phyloP scores from a whole-genome alignment of 805 yeast genomes.

The Wickerhamiella shivajii region DNA sequence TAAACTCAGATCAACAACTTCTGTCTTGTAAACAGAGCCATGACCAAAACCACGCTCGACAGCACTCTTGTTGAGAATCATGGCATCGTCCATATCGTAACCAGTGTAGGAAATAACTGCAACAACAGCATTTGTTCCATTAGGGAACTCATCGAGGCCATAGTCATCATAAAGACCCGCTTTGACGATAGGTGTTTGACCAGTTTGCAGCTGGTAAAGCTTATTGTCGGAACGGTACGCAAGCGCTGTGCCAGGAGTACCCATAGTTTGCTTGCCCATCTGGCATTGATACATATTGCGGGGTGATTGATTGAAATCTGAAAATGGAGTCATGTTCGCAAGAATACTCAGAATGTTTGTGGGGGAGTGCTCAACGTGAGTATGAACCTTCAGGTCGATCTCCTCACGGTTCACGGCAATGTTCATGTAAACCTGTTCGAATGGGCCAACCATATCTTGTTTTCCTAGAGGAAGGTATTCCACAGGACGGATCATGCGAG shows the following conservation, averaged over 20 bases:
- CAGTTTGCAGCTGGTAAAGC: slow-evolving; percentile 79
- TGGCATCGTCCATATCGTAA: slow-evolving; percentile 99
- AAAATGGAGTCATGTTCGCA: slow-evolving; percentile 94
- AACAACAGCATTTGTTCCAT: slow-evolving; percentile 95
- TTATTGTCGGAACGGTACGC: slow-evolving; percentile 89
- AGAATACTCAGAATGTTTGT: slow-evolving; percentile 86
- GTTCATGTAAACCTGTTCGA: slow-evolving; percentile 95
- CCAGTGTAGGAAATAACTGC: slow-evolving; percentile 98
- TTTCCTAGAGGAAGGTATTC: slow-evolving; percentile 75
- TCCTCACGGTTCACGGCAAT: slow-evolving; percentile 90
- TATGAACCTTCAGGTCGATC: slow-evolving; percentile 63
- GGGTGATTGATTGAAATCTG: slow-evolving; percentile 97
- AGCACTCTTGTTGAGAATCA: slow-evolving; percentile 94
- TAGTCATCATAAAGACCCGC: slow-evolving; percentile 88
- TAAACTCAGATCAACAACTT: slow-evolving; percentile 68
- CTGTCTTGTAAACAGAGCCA: slow-evolving; percentile 92
- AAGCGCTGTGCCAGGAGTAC: slow-evolving; percentile 96
- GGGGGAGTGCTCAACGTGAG: slow-evolving; percentile 91
- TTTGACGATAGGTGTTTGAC: slow-evolving; percentile 94
- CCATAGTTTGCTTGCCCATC: slow-evolving; percentile 99
- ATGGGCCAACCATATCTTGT: slow-evolving; percentile 86
- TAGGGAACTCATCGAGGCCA: slow-evolving; percentile 97
- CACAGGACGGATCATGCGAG: slow-evolving; percentile 94
- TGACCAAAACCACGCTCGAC: slow-evolving; percentile 97
- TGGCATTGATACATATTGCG: slow-evolving; percentile 99